Base-by-base conservation (phyloP, 345 rosid genomes). In the Bruguiera sexangula region DNA sequence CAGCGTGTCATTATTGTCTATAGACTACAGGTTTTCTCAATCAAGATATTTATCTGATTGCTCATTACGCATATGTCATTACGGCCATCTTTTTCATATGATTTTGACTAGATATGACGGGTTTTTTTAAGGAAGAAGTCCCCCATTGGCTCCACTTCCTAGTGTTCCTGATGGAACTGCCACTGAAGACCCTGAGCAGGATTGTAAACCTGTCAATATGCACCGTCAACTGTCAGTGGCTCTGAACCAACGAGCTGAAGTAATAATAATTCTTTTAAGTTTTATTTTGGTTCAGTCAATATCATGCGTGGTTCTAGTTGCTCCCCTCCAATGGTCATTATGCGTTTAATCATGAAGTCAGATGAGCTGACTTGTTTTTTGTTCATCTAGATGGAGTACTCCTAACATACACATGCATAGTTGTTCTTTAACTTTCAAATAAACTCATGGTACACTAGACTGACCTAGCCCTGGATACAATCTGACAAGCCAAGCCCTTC, bases 61-160 rank as follows among this genome's bases (percentile, higher is more conserved):
- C 37, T 34, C 6, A 6, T 34, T 34, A 34, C 0, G 5, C 0
- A 2, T 6, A 54, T 54, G 24, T 39, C 22, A 51, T 54, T 36
- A n/a, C 1, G 53, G 32, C 5, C 31, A 56, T 48, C 26, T 2
- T 65, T 1, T 4, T 57, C 58, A 8, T 31, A 55, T 21, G 34
- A 15, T 22, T 43, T 57, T 62, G 59, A 43, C 43, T 59, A 63
- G n/a, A n/a, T 39, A 34, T 24, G 36, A 37, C 22, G 30, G 32
- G 15, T 16, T 74, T 68, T 6, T 62, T 20, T 19, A 43, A 62
- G 77, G 68, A 53, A 67, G 67, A 74, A 62, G 64, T 36, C 21
- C 64, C 16, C 57, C 72, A 18, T 62, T 46, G 34, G 65, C 37
- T 55, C 27, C 68, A 10, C 59, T 56, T 27, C 63, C 56, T 2